These are phyloP conservation scores for Trichomonas gallinae DNA, from an alignment of 208 protist genomes.

Conservation along the genomic window DNA sequence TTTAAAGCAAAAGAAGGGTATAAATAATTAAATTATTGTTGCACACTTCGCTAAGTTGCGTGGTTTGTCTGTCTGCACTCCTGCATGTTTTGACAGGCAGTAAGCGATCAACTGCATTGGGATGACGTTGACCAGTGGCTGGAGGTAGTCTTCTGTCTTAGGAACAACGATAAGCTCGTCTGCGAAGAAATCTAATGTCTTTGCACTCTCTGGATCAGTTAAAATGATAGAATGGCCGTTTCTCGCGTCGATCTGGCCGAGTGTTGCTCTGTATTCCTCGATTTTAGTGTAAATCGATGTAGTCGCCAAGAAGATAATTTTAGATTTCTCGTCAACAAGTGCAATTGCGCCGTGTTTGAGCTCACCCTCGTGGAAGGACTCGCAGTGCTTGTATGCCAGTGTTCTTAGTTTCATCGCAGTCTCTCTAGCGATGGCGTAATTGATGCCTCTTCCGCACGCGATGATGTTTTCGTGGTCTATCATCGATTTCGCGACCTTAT, in stretches of 20 bases:
- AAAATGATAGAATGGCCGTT: not conserved
- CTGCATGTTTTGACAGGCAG: not conserved
- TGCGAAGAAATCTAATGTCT: not conserved
- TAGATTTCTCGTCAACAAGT: not conserved
- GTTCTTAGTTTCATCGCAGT: slow-evolving; percentile 30
- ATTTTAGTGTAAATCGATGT: not conserved
- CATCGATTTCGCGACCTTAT: not conserved
- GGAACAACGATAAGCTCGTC: not conserved
- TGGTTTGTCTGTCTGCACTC: not conserved
- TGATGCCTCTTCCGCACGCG: slow-evolving; percentile 45
- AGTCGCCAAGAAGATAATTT: not conserved
- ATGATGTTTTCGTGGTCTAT: slow-evolving; percentile 34
- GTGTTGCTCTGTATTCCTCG: not conserved
- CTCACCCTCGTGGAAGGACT: slow-evolving; percentile 23
- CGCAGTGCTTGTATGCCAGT: slow-evolving; percentile 26
- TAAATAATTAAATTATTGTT: not conserved
- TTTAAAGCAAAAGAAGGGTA: no score
- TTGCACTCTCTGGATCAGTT: not conserved
- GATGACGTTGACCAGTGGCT: not conserved
- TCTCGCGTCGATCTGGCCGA: not conserved
- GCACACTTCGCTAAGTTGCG: not conserved
- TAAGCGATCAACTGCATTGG: not conserved
- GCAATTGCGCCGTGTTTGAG: slow-evolving; percentile 33
- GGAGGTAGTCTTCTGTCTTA: not conserved
- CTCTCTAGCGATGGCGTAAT: slow-evolving; percentile 41